Evolutionary conservation across 2,329 filamentous ascomycete species (phyloP), one percentile per base, ranked within the genome.

Genomic region (Talaromyces sp.): DNA sequence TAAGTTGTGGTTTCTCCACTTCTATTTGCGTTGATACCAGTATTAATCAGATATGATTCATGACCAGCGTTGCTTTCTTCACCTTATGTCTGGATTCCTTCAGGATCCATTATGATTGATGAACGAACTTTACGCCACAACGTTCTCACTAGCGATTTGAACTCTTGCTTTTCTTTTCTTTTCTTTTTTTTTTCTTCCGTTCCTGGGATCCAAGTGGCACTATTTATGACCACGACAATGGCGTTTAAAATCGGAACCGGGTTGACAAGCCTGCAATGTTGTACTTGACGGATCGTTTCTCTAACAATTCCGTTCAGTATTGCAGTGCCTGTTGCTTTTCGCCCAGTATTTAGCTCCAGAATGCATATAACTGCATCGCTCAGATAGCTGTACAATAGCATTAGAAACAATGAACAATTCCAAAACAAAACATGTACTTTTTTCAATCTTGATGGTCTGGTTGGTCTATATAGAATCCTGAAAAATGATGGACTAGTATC

Each of bases 41-140:
- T 22, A 11, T 11, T 14, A 27, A 27, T 42, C 54, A 55, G 59
- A 66, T 68, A 69, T 55, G 57, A 56, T 57, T 64, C 52, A 59
- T 60, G 62, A 63, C 51, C 52, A 58, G 54, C 57, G 55, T 44
- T 60, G 51, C 40, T 56, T 39, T 53, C 52, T 50, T 47, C 29
- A 39, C 50, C 33, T 33, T 46, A 54, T 36, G 45, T 48, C 55
- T 33, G 47, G 40, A 29, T 39, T 54, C 47, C 40, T 39, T 44
- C 20, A n/a, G 22, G 51, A 48, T 43, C 14, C 17, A 33, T 27
- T 44, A 49, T 37, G 47, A 49, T 16, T 49, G 39, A 61, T 55
- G 49, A 45, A 51, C 29, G 43, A 46, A 29, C n/a, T 22, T 48
- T 51, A 39, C 16, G 50, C 37, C 44, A 41, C 35, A 41, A 49